Percentiles rank a stretch among this genome's conserved stretches.
Conservation (phyloP, 106 monocot genomes). For the Acorus gramineus region DNA sequence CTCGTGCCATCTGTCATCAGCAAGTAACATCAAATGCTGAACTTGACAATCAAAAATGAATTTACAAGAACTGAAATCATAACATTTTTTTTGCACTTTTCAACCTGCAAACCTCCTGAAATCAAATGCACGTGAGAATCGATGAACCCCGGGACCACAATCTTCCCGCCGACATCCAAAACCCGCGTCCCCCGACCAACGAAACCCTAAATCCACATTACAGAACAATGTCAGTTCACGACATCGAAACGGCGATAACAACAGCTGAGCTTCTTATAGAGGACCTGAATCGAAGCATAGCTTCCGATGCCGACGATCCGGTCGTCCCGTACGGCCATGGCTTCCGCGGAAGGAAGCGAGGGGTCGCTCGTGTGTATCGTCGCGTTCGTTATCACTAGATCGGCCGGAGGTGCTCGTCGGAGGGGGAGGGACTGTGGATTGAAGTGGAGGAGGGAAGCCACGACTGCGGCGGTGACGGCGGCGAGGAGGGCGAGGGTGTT, state of each 20-base stretch:
- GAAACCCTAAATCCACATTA: conserved; percentile 47
- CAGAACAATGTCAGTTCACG: not conserved
- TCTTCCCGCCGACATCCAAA: conserved; percentile 57
- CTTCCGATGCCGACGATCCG: conserved; percentile 44
- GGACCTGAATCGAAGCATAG: conserved; percentile 32
- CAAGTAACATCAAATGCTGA: not conserved
- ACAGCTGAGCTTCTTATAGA: not conserved
- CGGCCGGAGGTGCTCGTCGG: conserved; percentile 11
- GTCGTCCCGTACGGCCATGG: conserved; percentile 45
- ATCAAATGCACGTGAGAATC: conserved; percentile 90
- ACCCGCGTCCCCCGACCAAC: conserved; percentile 32
- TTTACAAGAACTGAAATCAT: no score
- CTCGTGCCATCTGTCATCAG: conserved; percentile 46
- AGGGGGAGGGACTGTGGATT: not conserved
- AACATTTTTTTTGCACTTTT: not conserved
- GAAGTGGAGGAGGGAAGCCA: conserved; percentile 8
- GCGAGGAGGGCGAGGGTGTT: conserved; percentile 9
- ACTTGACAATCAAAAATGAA: not conserved
- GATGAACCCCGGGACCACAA: conserved; percentile 85
- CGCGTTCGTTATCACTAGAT: conserved; percentile 51
- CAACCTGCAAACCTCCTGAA: conserved; percentile 80
- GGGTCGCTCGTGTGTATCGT: conserved; percentile 62
- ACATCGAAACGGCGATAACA: not conserved
- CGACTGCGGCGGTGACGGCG: conserved; percentile 14
- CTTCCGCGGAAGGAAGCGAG: conserved; percentile 40